Evolutionary conservation across 148 eudicot species (phyloP).

Genomic region (Camellia japonica): DNA sequence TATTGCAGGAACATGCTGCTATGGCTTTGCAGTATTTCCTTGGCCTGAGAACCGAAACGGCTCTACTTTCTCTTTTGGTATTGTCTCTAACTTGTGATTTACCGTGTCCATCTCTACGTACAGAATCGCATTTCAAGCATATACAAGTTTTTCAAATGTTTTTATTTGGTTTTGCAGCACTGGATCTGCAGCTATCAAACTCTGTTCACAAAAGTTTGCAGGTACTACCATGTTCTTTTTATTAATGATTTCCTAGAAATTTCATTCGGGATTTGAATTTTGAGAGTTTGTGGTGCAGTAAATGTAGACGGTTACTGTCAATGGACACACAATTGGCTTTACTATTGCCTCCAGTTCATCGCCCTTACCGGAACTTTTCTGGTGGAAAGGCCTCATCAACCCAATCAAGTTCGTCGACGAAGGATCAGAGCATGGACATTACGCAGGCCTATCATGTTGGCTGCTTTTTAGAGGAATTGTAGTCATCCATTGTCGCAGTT

Average conservation of each 20-base stretch:
- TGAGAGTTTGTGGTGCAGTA: constrained; percentile 44
- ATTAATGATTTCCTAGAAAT: background rate
- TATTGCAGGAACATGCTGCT: constrained; percentile 74
- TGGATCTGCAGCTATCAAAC: constrained; percentile 78
- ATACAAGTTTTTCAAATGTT: background rate
- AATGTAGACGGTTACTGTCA: constrained; percentile 66
- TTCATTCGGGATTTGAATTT: background rate
- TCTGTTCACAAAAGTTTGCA: constrained; percentile 70
- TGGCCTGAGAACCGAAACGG: constrained; percentile 51
- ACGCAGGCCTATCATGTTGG: constrained; percentile 59
- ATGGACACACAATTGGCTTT: constrained; percentile 75
- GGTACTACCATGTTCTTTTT: constrained; percentile 33
- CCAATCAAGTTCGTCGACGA: constrained; percentile 18
- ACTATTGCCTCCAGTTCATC: constrained; percentile 75
- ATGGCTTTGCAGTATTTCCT: constrained; percentile 80
- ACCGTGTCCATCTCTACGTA: background rate
- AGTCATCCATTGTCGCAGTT: constrained; percentile 11
- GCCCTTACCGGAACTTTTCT: constrained; percentile 54
- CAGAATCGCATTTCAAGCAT: background rate
- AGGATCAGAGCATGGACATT: constrained; percentile 30
- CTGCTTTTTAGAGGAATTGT: constrained; percentile 66
- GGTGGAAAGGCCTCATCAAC: constrained; percentile 32
- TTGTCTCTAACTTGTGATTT: constrained; percentile 6
- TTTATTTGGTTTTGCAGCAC: constrained; percentile 42
- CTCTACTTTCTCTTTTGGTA: constrained; percentile 69